Evolutionary conservation across 345 rosid genomes (phyloP), one percentile per base, ranked within the genome.

Genomic region (Rhizophora mangle): DNA sequence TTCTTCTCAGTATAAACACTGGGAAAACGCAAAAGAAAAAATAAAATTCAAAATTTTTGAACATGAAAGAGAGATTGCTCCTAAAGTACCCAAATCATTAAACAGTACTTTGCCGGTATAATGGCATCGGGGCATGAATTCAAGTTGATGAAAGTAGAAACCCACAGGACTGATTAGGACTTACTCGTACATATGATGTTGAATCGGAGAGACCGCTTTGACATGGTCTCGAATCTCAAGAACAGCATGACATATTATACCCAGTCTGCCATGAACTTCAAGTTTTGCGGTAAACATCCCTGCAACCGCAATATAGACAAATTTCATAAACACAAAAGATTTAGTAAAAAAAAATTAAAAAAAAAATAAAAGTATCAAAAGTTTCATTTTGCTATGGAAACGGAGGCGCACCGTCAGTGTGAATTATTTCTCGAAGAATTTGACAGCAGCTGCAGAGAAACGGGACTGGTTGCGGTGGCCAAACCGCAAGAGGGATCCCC

Each of bases 201-300:
- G 60, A 43, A 55, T 16, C 29, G 72, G 21, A 29, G 72, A 59
- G 55, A 1, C 37, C 6, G 1, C 39, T 13, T 37, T 55, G 4
- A 2, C 47, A 56, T 37, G 34, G 2, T 61, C 58, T 21, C 58
- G 71, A 39, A 29, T 47, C 63, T 83, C 82, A 20, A 85, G 77
- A 70, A 86, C 63, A 21, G 83, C 88, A 68, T 87, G 92, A 37
- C 69, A 79, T 68, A 89, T 78, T 62, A 81, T 56, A 29, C 89
- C 91, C 27, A 81, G 60, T 68, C 86, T 72, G 39, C 95, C 92
- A 72, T 84, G 88, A 39, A 88, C 81, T 74, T 88, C 88, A 3
- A 88, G 84, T 72, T 74, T 88, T n/a, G 82, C 65, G 0, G 77
- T 68, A 26, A 37, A 60, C 5, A 34, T 56, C 10, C 84, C 92